A percentile compares a stretch with the other conserved stretches of the same genome.
Conservation (phyloP, 805 yeast species). For the Debaryomyces castellii region DNA sequence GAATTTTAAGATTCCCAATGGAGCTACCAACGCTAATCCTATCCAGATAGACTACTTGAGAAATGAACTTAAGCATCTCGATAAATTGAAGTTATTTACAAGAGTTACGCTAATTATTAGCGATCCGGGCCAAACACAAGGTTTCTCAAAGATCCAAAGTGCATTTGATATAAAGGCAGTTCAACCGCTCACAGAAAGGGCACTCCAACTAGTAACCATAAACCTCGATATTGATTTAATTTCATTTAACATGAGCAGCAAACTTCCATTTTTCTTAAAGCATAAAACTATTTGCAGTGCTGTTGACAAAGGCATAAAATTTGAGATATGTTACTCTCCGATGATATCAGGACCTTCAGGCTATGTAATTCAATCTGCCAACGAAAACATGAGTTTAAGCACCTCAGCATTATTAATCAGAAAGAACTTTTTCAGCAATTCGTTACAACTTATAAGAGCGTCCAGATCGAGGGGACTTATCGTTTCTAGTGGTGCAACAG, state of each 20-base stretch:
- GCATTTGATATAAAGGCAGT: conserved; percentile 80
- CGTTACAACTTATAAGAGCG: conserved; percentile 74
- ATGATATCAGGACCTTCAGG: conserved; percentile 44
- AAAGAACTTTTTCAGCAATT: conserved; percentile 67
- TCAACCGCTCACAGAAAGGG: conserved; percentile 76
- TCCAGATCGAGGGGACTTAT: conserved; percentile 79
- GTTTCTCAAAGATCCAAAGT: conserved; percentile 45
- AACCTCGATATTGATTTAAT: conserved; percentile 80
- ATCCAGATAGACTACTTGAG: conserved; percentile 34
- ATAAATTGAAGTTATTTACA: conserved; percentile 49
- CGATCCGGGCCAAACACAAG: conserved; percentile 76
- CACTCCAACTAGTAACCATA: conserved; percentile 70
- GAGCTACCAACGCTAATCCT: conserved; percentile 47
- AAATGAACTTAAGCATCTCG: conserved; percentile 18
- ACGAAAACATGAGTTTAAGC: conserved; percentile 16
- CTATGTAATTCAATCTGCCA: conserved; percentile 17
- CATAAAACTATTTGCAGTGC: conserved; percentile 87
- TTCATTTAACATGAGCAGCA: conserved; percentile 62
- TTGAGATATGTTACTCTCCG: conserved; percentile 73
- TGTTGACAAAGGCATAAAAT: conserved; percentile 73
- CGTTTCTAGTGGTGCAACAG: conserved; percentile 70
- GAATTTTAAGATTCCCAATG: conserved; percentile 50
- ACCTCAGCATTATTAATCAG: conserved; percentile 40
- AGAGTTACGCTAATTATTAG: conserved; percentile 75
- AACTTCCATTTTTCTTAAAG: conserved; percentile 73